A percentile compares a stretch with the other conserved stretches of the same genome.
Conservation (phyloP, 805 yeast genomes). For the Sugiyamaella boreocaroliniensis region DNA sequence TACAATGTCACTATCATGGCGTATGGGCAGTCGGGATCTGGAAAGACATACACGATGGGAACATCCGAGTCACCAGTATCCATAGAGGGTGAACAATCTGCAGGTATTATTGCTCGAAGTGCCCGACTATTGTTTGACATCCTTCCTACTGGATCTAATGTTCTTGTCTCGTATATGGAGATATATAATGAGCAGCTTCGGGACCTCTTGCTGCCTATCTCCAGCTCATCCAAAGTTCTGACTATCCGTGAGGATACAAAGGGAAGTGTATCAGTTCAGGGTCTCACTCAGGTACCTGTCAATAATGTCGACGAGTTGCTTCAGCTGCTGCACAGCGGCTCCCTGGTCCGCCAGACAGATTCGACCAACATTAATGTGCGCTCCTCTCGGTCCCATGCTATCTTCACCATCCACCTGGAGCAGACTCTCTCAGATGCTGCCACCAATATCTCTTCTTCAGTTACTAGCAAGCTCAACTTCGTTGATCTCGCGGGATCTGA, state of each 20-base stretch:
- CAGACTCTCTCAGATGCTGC: slow-evolving; percentile 32
- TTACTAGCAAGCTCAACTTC: slow-evolving; percentile 48
- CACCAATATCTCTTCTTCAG: slow-evolving; percentile 27
- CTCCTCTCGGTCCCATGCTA: slow-evolving; percentile 74
- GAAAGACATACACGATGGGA: slow-evolving; percentile 40
- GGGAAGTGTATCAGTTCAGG: slow-evolving; percentile 56
- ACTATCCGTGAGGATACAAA: slow-evolving; percentile 50
- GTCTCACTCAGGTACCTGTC: slow-evolving; percentile 42
- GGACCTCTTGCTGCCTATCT: slow-evolving; percentile 42
- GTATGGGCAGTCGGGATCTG: slow-evolving; percentile 34
- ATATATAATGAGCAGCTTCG: slow-evolving; percentile 64
- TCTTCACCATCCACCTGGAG: slow-evolving; percentile 49
- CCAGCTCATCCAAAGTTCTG: slow-evolving; percentile 8
- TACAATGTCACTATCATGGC: slow-evolving; percentile 25
- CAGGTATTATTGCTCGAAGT: not conserved
- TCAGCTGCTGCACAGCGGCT: slow-evolving; percentile 41
- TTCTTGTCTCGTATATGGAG: slow-evolving; percentile 50
- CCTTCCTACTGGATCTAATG: too few species aligned
- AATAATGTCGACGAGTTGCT: slow-evolving; percentile 39
- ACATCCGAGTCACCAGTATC: not conserved
- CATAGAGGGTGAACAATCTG: not conserved
- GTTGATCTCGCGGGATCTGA: slow-evolving; percentile 74
- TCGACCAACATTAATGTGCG: slow-evolving; percentile 56
- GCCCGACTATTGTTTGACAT: not conserved
- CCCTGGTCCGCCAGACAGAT: slow-evolving; percentile 50